Evolutionary conservation across 345 rosid species (phyloP).

Genomic region (Anacardium occidentale): DNA sequence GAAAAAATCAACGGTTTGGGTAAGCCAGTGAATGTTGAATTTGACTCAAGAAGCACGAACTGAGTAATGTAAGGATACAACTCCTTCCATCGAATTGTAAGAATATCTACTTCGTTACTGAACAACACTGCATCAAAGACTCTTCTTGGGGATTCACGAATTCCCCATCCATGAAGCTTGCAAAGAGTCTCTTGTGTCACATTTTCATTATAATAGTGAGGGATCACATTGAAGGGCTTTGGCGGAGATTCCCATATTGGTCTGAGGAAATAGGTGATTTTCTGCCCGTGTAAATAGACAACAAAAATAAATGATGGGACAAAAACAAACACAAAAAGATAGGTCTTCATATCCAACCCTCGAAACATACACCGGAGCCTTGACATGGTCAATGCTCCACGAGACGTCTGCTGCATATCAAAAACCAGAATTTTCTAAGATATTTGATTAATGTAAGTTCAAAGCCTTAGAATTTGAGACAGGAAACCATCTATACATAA

Average conservation of each 20-base stretch:
- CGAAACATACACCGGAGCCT: constrained; percentile 56
- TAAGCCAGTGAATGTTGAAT: constrained; percentile 79
- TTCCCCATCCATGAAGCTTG: constrained; percentile 78
- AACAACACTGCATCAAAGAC: constrained; percentile 86
- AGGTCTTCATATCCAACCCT: constrained; percentile 48
- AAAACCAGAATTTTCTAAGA: constrained; percentile 19
- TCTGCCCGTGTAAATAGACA: constrained; percentile 62
- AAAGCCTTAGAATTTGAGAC: not conserved
- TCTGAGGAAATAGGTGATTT: constrained; percentile 60
- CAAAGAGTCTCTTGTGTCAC: constrained; percentile 72
- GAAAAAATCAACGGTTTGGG: constrained; percentile 64
- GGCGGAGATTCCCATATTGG: constrained; percentile 74
- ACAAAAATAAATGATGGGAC: constrained; percentile 46
- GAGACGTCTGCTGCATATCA: constrained; percentile 42
- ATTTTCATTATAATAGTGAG: constrained; percentile 78
- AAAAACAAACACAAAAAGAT: constrained; percentile 32
- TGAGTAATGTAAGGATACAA: constrained; percentile 76
- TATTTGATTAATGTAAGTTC: constrained; percentile 1
- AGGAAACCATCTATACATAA: not conserved
- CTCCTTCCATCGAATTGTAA: constrained; percentile 84
- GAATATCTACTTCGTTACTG: constrained; percentile 77
- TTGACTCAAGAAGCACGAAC: constrained; percentile 86
- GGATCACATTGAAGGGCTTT: constrained; percentile 53
- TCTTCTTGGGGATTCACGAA: constrained; percentile 79
- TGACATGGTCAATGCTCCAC: constrained; percentile 43